phyloP scores from a whole-genome alignment of 768 basidiomycete genomes.

The Pholiota microspora region DNA sequence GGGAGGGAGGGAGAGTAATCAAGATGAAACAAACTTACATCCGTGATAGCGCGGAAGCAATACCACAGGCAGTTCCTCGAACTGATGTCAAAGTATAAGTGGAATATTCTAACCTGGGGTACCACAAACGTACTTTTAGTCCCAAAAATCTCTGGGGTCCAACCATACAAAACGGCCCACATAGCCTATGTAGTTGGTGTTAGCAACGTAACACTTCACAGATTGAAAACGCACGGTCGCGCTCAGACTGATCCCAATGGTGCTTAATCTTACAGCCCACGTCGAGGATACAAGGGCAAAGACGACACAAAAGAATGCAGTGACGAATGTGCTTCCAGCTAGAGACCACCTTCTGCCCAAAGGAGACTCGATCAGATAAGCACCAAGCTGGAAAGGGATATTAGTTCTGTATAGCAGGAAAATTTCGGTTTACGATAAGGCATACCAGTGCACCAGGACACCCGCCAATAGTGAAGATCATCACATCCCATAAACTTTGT shows the following conservation, averaged over 20 bases:
- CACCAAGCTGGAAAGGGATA: conserved; percentile 61
- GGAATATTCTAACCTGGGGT: not conserved
- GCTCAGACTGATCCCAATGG: conserved; percentile 75
- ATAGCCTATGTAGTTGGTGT: conserved; percentile 47
- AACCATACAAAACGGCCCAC: conserved; percentile 88
- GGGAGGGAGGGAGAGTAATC: not conserved
- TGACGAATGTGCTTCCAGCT: conserved; percentile 71
- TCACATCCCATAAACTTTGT: conserved; percentile 80
- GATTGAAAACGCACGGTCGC: conserved; percentile 50
- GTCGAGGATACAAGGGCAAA: conserved; percentile 62
- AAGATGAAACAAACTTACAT: conserved; percentile 48
- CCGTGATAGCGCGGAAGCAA: conserved; percentile 82
- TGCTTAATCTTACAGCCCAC: conserved; percentile 61
- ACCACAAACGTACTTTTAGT: conserved; percentile 54
- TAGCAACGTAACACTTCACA: not conserved
- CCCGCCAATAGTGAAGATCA: conserved; percentile 81
- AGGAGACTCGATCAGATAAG: conserved; percentile 70
- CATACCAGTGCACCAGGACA: conserved; percentile 82
- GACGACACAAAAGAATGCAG: conserved; percentile 68
- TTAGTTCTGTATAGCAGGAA: not conserved
- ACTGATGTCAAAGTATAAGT: conserved; percentile 36
- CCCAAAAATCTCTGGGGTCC: conserved; percentile 87
- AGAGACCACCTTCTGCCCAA: conserved; percentile 74
- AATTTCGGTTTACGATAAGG: conserved; percentile 9
- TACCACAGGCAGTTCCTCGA: conserved; percentile 85